Evolutionary conservation across 1,284 basidiomycete genomes (phyloP).

Genomic region (Ustilago crameri): DNA sequence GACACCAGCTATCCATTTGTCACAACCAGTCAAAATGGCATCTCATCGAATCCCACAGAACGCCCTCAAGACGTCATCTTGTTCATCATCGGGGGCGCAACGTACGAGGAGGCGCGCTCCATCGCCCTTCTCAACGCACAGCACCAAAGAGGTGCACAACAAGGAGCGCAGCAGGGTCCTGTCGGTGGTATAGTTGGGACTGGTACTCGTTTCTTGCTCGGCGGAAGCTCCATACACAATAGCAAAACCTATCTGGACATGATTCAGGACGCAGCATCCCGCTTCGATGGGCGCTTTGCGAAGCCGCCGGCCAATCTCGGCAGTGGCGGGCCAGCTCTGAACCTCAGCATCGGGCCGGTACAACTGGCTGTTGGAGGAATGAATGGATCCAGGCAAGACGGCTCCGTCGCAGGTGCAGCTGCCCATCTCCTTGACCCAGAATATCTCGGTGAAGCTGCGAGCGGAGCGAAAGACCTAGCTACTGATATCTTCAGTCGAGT

Average conservation of each 20-base stretch:
- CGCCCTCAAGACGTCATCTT: constrained; percentile 65
- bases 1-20: constrained; percentile 86
- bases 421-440: constrained; percentile 33
- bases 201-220: constrained; percentile 59
- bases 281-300: constrained; percentile 50
- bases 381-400: constrained; percentile 21
- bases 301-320: constrained; percentile 50
- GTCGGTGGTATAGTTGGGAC: constrained; percentile 39
- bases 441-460: constrained; percentile 60
- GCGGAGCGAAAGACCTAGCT: constrained; percentile 61
- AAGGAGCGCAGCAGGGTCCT: constrained; percentile 15
- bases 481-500: constrained; percentile 57
- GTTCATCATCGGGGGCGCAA: constrained; percentile 66
- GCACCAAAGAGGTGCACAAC: constrained; percentile 30
- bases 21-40: constrained; percentile 7
- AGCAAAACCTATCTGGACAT: constrained; percentile 59
- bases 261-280: constrained; percentile 60
- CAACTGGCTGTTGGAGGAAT: constrained; percentile 48
- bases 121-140: constrained; percentile 61
- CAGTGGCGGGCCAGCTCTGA: constrained; percentile 39
- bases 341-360: constrained; percentile 60
- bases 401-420: constrained; percentile 21
- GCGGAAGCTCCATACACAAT: constrained; percentile 64
- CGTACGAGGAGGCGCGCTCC: constrained; percentile 65
- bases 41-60: constrained; percentile 11